Base-by-base conservation (phyloP, 805 yeast genomes). In the Pichia insulana region DNA sequence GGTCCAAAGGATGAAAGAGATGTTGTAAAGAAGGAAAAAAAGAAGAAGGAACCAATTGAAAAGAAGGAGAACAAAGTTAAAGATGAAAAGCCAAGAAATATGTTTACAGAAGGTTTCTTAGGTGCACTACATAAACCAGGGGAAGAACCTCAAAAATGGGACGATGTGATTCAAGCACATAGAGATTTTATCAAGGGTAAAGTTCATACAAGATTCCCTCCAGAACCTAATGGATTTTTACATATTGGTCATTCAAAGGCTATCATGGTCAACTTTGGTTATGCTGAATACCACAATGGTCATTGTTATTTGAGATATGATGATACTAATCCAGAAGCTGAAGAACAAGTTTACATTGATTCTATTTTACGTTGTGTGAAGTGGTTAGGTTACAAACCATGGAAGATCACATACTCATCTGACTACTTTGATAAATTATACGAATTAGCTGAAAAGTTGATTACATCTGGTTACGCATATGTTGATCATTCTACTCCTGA, bases 241-340 rank as follows among this genome's bases (percentile, higher is more conserved):
- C 98, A 92, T 62, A 90, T 92, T 62, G 98, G 99, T 36, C 99
- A 92, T 60, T 83, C 96, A 34, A 92, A 92, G 67, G 98, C 98
- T 40, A 90, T 92, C 59, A 84, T 92, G 77, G 96, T 90, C 42
- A 89, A 92, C 62, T 92, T 92, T 64, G 99, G 99, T n/a, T 92
- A 72, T 63, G 98, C 98, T 33, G 81, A 83, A 59, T 82, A 69
- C 65, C 71, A 88, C 61, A 73, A 76, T 48, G 99, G 99, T 50
- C 71, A 76, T 41, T 92, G 98, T 64, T 87, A 88, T 61, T 73
- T 92, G 62, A 76, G 99, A 62, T 92, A 78, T 55, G 99, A 92
- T 64, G 99, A 92, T 61, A 92, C 99, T 28, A 92, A 92, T 58
- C 99, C 99, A 2, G 98, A 92, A 65, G 96, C 97, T 36, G 99